Evolutionary conservation across 169 alveolate species (phyloP).

Genomic region (Eimeria brunetti): DNA sequence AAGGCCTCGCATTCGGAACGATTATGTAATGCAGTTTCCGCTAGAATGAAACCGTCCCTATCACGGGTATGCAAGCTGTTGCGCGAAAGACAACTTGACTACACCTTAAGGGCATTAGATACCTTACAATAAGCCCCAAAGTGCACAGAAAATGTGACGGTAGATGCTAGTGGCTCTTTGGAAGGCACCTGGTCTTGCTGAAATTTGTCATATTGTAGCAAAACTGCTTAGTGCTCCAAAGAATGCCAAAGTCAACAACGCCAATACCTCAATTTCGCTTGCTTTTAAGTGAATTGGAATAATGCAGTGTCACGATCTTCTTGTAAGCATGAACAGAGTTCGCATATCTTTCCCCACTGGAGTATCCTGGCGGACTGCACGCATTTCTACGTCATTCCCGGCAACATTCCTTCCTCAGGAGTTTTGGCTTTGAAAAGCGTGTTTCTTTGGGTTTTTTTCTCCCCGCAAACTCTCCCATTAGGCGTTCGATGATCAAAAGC

Average conservation of each 20-base stretch:
- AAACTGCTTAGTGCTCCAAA: too few species aligned
- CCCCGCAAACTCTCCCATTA: neutral
- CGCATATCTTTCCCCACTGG: neutral
- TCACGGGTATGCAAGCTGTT: too few species aligned
- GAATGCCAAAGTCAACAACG: too few species aligned
- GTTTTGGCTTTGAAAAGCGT: neutral
- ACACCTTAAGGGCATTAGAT: too few species aligned
- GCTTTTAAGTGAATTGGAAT: neutral
- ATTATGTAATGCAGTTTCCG: too few species aligned
- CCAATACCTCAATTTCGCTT: neutral
- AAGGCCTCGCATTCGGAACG: too few species aligned
- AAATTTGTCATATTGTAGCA: neutral
- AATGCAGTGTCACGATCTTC: neutral
- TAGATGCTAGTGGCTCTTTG: too few species aligned
- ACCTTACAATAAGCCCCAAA: too few species aligned
- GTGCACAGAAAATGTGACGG: too few species aligned
- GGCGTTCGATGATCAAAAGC: neutral
- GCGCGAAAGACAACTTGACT: too few species aligned
- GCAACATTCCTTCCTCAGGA: neutral
- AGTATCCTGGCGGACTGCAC: neutral
- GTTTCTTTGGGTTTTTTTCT: neutral
- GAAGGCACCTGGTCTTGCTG: too few species aligned
- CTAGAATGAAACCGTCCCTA: too few species aligned
- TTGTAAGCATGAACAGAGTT: neutral
- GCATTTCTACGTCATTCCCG: neutral